These are phyloP conservation scores for Gnetum montanum DNA, from an alignment of 75 land plant species.

Conservation along the genomic window DNA sequence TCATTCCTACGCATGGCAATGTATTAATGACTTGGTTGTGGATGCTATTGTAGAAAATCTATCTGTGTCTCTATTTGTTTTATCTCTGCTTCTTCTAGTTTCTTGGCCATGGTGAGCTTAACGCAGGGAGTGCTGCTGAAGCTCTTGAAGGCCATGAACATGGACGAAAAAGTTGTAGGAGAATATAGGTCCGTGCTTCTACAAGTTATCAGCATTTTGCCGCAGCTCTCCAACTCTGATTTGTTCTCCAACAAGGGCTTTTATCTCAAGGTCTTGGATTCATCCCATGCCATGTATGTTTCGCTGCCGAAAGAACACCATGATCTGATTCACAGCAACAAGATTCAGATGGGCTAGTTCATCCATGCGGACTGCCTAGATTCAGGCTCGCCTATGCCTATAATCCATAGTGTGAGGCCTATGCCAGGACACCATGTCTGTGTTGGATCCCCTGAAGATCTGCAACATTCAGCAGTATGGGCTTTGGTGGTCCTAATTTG, in stretches of 20 bases:
- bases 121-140: conserved; percentile 71
- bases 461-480: no score
- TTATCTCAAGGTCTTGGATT: conserved; percentile 76
- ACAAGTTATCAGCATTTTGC: conserved; percentile 80
- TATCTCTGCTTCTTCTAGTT: no score
- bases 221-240: conserved; percentile 64
- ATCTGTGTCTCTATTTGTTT: no score
- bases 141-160: conserved; percentile 77
- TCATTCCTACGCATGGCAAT: no score
- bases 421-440: conserved; percentile 76
- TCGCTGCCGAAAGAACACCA: conserved; percentile 68
- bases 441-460: conserved; percentile 72
- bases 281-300: conserved; percentile 76
- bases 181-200: conserved; percentile 65
- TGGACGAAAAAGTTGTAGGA: conserved; percentile 58
- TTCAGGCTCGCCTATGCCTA: conserved; percentile 64
- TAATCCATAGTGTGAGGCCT: conserved; percentile 62
- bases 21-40: no score
- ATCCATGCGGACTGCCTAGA: conserved; percentile 71
- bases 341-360: conserved; percentile 77
- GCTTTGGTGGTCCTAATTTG: no score
- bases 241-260: conserved; percentile 72
- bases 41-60: no score
- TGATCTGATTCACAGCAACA: conserved; percentile 72
- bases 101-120: conserved; percentile 57